Percentiles rank a stretch among this genome's conserved stretches.
These are phyloP conservation scores for Guyanaporus albipodus DNA, from an alignment of 768 basidiomycete species.

Conservation along the genomic window DNA sequence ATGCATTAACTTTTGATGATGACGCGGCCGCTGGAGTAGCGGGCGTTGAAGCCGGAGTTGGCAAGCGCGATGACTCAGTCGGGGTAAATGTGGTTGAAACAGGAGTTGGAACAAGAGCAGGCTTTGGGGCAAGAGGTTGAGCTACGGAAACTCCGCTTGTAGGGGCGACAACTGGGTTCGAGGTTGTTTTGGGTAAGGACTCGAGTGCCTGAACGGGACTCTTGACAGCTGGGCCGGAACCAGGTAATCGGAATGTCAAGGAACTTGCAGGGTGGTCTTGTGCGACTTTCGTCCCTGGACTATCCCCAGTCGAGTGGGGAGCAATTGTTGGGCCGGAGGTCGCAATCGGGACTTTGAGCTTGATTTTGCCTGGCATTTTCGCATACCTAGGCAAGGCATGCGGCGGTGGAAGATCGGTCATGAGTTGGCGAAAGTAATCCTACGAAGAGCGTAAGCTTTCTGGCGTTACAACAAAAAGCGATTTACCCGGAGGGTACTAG, in stretches of 20 bases:
- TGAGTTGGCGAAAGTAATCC: slow-evolving; percentile 70
- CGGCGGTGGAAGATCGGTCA: slow-evolving; percentile 73
- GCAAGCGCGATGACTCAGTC: slow-evolving; percentile 17
- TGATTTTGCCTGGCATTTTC: slow-evolving; percentile 61
- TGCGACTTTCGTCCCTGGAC: slow-evolving; percentile 9
- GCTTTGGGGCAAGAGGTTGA: slow-evolving; percentile 25
- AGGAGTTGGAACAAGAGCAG: slow-evolving; percentile 16
- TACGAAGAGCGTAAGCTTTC: slow-evolving; percentile 28
- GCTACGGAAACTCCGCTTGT: slow-evolving; percentile 13
- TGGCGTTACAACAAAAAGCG: neutral
- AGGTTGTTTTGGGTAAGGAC: slow-evolving; percentile 19
- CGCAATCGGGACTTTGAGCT: slow-evolving; percentile 56
- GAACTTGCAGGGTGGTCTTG: slow-evolving; percentile 18
- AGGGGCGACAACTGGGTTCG: slow-evolving; percentile 7
- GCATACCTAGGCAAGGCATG: slow-evolving; percentile 61
- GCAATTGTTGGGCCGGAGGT: slow-evolving; percentile 19
- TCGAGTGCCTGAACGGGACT: slow-evolving; percentile 19
- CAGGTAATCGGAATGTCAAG: slow-evolving; percentile 23
- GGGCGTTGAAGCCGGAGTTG: slow-evolving; percentile 19
- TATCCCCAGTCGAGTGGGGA: slow-evolving; percentile 13
- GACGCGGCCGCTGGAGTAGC: slow-evolving; percentile 6
- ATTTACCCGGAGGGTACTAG: slow-evolving; percentile 58
- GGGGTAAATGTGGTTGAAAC: slow-evolving; percentile 22
- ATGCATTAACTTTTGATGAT: slow-evolving; percentile 18
- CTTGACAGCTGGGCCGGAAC: slow-evolving; percentile 19